Evolutionary conservation across 768 basidiomycete species (phyloP).

Genomic region (Xerocomus brunneocitrinus): DNA sequence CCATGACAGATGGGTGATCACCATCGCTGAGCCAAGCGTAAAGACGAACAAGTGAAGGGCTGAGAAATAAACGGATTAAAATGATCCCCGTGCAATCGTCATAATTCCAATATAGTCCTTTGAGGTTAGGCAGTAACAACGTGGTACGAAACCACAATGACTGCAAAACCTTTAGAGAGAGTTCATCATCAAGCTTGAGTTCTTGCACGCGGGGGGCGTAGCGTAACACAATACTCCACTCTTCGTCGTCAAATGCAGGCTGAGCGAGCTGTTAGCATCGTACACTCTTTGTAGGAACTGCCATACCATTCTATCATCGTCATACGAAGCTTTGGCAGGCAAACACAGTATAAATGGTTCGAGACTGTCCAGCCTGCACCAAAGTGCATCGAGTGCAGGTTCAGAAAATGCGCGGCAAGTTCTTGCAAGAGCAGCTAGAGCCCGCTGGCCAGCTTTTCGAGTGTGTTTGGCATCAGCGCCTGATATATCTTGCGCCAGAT

Average conservation of each 20-base stretch:
- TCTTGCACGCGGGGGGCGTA: background rate
- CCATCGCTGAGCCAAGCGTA: too few species aligned
- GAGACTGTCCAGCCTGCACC: constrained; percentile 9
- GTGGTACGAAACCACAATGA: background rate
- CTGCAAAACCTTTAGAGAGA: background rate
- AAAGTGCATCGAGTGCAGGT: constrained; percentile 11
- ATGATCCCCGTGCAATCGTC: background rate
- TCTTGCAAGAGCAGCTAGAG: background rate
- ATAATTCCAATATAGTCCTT: background rate
- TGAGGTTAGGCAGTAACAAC: background rate
- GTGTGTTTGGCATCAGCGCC: background rate
- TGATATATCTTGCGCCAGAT: background rate
- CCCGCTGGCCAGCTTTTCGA: background rate
- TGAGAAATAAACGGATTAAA: background rate
- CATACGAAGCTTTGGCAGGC: background rate
- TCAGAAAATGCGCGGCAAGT: background rate
- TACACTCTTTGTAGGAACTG: background rate
- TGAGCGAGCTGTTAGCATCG: background rate
- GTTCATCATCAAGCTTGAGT: background rate
- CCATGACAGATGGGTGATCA: background rate
- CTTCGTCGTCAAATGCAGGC: background rate
- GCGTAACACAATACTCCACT: background rate
- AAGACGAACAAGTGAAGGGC: background rate
- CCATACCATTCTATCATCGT: background rate
- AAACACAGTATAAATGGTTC: constrained; percentile 6